Conservation (phyloP, 164 flowering plant genomes). For the Buxus sempervirens region DNA sequence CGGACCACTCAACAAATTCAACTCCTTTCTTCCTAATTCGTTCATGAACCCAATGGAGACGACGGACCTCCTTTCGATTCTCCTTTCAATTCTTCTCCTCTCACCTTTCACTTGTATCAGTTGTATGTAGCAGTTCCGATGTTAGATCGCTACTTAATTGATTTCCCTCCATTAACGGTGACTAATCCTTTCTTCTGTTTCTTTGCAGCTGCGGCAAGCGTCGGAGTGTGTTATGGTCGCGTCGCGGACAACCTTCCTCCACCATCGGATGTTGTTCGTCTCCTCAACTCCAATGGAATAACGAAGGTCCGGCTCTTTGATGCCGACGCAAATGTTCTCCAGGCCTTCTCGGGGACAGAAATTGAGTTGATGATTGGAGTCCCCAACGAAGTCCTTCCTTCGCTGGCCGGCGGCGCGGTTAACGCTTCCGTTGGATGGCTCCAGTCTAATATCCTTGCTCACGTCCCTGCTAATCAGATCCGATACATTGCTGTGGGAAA, state of each 20-base stretch:
- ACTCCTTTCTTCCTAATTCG: background rate
- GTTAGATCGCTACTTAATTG: background rate
- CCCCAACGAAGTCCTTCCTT: constrained; percentile 42
- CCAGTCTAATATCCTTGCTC: constrained; percentile 28
- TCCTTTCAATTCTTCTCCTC: background rate
- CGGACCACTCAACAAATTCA: background rate
- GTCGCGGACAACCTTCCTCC: constrained; percentile 48
- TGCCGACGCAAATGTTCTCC: constrained; percentile 26
- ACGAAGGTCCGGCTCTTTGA: constrained; percentile 37
- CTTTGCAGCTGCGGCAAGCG: constrained; percentile 28
- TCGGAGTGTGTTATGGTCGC: constrained; percentile 50
- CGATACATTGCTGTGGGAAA: constrained; percentile 48
- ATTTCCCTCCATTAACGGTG: background rate
- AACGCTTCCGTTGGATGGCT: constrained; percentile 30
- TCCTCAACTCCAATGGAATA: constrained; percentile 38
- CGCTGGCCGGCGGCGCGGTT: constrained; percentile 23
- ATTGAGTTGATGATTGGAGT: constrained; percentile 42
- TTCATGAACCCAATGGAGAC: background rate
- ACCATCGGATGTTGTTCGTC: constrained; percentile 20
- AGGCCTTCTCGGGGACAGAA: constrained; percentile 33
- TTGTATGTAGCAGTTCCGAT: background rate
- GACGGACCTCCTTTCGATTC: background rate
- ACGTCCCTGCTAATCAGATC: constrained; percentile 27
- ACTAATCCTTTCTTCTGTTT: background rate
- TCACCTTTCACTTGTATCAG: background rate